Evolutionary conservation across 2,329 filamentous ascomycete genomes (phyloP), one percentile per base, ranked within the genome.

Genomic region (Ceratocystis lukuohia): DNA sequence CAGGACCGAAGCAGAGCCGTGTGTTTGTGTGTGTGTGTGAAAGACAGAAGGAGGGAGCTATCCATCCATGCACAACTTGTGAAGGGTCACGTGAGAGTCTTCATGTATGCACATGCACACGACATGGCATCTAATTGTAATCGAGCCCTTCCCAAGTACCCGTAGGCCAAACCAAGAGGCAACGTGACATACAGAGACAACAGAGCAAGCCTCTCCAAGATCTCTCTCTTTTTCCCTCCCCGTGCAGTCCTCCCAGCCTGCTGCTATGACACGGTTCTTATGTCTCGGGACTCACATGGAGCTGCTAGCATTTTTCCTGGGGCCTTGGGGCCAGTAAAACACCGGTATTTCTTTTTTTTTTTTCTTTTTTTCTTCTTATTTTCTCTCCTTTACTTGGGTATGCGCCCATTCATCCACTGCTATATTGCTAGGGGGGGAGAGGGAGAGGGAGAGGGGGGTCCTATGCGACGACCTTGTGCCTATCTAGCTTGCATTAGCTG

Each of bases 231-330:
- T 15, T 12, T 25, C 22, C 12, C 48, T 25, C 48, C 22, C 20
- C 20, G 48, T 53, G 48, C 25, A 3, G 15, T 33, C 28, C 33
- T 15, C 8, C 53, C 53, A 33, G 53, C 28, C 33, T 59, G 53
- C 28, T 50, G 33, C 45, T 25, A n/a, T 59, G 53, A 59, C 53
- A 59, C 25, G 53, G 28, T 33, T 59, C 28, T 59, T 8, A 59
- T 59, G 53, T 59, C 53, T 59, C 53, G 53, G 53, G 28, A 59
- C 12, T 59, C 25, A 33, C 25, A n/a, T 59, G 28, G 53, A 59
- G 53, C 53, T 30, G 33, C 15, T 28, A 15, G 25, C 53, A 20
- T 50, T 5, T 20, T 20, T 48, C 2, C 45, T 48, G n/a, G 45
- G 17, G 17, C 45, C 45, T 17, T 48, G 45, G 45, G 25, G 22